Evolutionary conservation across 441 rosid species (phyloP), one percentile per base, ranked within the genome.

Genomic region (Adansonia madagascariensis): DNA sequence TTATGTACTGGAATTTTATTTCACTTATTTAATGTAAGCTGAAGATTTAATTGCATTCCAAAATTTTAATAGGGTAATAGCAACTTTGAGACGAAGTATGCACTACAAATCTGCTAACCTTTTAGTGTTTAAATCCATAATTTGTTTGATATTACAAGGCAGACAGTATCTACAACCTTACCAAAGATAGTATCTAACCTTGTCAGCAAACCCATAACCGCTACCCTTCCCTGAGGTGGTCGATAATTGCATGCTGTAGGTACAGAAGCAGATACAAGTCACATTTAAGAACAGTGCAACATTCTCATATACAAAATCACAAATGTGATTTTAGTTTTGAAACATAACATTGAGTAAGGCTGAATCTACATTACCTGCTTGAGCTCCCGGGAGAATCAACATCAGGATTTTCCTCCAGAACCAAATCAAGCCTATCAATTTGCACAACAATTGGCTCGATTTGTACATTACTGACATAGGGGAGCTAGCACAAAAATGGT

Each of bases 191-290:
- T 43, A 75, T 44, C 90, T 82, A 82, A 96, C 99, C 99, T 96
- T 96, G 83, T 96, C 99, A 44, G 99, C 98, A 85, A 92, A 93
- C 77, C 98, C 99, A 77, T 94, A 96, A 75, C 99, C 95, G 22
- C 90, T 88, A 68, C 95, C 88, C 85, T 91, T 94, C 75, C 83
- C 89, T 52, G 98, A 81, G 86, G 84, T 83, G 62, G 91, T 75
- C 46, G 94, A 80, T 63, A 93, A 84, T 79, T 86, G 93, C 11
- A 71, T 1, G 80, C 97, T 94, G 92, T 86, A 87, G 11, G 31
- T 47, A 15, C 15, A 56, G 62, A 77, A 63, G 75, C 31, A 80
- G 43, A 76, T 66, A 66, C 12, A 52, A 50, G 53, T 43, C 39
- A 10, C 20, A 24, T 61, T 10, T 27, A 20, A 73, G 44, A 20